Evolutionary conservation across 345 rosid species (phyloP).

Genomic region (Eucalyptus virginea): DNA sequence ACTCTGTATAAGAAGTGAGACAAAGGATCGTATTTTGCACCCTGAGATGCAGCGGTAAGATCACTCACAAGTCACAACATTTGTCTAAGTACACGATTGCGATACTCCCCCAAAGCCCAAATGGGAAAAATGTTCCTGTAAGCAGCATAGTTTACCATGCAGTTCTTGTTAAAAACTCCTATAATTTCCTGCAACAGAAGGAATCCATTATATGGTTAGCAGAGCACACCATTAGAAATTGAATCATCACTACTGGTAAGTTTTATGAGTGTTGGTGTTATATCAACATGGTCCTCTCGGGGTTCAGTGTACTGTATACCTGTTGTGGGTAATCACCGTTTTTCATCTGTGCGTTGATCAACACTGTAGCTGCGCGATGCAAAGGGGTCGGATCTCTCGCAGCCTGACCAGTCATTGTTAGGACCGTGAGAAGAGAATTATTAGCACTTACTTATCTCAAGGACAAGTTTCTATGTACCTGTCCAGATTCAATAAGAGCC

Average conservation of each 20-base stretch:
- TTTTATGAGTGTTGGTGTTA: background rate
- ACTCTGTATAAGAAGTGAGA: background rate
- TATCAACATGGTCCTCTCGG: background rate
- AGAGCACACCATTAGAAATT: background rate
- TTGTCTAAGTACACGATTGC: background rate
- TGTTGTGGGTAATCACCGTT: slow-evolving; percentile 57
- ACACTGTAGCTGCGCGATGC: slow-evolving; percentile 36
- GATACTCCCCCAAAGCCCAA: background rate
- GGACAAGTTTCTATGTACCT: slow-evolving; percentile 11
- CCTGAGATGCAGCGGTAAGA: background rate
- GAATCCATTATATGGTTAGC: background rate
- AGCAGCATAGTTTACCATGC: background rate
- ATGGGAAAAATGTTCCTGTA: slow-evolving; percentile 1
- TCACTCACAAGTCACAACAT: background rate
- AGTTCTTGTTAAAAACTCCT: slow-evolving; percentile 2
- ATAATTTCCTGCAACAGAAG: background rate
- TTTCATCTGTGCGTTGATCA: slow-evolving; percentile 45
- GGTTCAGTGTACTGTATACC: background rate
- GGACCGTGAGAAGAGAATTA: background rate
- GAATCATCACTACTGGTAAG: background rate
- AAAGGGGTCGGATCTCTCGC: slow-evolving; percentile 42
- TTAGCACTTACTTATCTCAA: background rate
- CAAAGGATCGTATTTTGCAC: background rate
- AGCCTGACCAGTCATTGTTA: slow-evolving; percentile 6
- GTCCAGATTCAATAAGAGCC: slow-evolving; percentile 54